Conservation (phyloP, 768 basidiomycete species). For the Termitomyces sp. region DNA sequence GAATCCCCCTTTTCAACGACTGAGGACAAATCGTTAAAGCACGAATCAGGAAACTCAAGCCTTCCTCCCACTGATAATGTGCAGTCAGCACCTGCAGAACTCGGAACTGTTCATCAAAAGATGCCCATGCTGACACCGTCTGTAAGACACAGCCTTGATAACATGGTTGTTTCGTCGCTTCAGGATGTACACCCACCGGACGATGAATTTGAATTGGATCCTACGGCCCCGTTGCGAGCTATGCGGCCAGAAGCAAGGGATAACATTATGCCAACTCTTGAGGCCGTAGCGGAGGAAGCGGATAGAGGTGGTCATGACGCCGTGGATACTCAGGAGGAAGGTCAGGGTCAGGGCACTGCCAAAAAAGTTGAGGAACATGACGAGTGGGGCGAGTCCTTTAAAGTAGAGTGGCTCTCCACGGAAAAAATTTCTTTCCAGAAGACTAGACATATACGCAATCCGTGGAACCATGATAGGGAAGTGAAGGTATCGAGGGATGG, state of each 20-base stretch:
- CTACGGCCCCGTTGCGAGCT: slow-evolving; percentile 36
- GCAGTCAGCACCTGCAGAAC: slow-evolving; percentile 52
- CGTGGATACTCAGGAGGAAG: slow-evolving; percentile 17
- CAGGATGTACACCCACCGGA: background rate
- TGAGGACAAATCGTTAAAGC: background rate
- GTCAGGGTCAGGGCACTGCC: slow-evolving; percentile 13
- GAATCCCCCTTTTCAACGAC: slow-evolving; percentile 37
- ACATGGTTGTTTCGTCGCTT: background rate
- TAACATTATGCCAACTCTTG: slow-evolving; percentile 10
- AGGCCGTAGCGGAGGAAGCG: slow-evolving; percentile 23
- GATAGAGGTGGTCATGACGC: slow-evolving; percentile 10
- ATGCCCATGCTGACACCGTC: slow-evolving; percentile 20
- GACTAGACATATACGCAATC: slow-evolving; percentile 80
- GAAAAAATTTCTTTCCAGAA: slow-evolving; percentile 69
- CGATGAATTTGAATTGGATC: slow-evolving; percentile 35
- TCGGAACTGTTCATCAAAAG: slow-evolving; percentile 34
- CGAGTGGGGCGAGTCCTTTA: slow-evolving; percentile 81
- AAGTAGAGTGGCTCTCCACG: slow-evolving; percentile 78
- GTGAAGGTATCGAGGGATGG: slow-evolving; percentile 86
- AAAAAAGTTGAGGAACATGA: slow-evolving; percentile 49
- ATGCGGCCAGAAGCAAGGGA: slow-evolving; percentile 16
- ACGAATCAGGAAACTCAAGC: background rate
- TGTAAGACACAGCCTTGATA: slow-evolving; percentile 31
- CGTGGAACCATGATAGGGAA: slow-evolving; percentile 87
- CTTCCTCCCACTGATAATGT: slow-evolving; percentile 5